Evolutionary conservation across 2,329 filamentous ascomycete genomes (phyloP), one percentile per base, ranked within the genome.

Genomic region (Colletotrichum lindemuthianum): DNA sequence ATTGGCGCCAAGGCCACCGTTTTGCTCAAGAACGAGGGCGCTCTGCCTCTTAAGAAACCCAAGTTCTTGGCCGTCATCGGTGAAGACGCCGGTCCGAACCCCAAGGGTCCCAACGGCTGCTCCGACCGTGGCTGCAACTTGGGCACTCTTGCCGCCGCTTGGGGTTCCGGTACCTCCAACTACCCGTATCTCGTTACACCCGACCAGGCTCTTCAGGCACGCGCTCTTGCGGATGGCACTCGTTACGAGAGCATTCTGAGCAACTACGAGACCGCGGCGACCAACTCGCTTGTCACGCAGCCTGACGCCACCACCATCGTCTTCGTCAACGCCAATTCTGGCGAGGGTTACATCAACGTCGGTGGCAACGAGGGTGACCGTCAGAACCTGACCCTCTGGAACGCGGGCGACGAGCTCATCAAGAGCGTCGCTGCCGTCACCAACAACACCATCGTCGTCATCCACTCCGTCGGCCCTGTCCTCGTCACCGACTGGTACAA

Each of bases 381-480:
- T 57, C 93, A 94, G 72, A 97, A 99, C 78, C 83, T 99, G 41
- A 97, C 93, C 0, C 82, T 97, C 0, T 98, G 95, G 95, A 84
- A 90, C 65, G 85, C 89, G 63, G 94, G 92, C 44, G 93, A 98
- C 57, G 83, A 85, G 1, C 79, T 98, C 59, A 91, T 98, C 78
- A 86, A 91, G 77, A 93, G 91, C 51, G 92, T 97, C 10, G 89
- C 92, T 1, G 83, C 88, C 8, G 74, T 88, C 67, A 94, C 90
- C 82, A 88, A 90, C 80, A 97, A 97, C 84, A 97, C 93, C 11
- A 90, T 98, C 65, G 92, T 98, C 13, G 88, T 97, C 61, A 90
- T 98, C 64, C 95, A 98, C 81, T 93, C 91, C 1, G 87, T 90
- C 4, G 93, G 93, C 0, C 88, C 94, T 1, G 91, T 96, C 5